These are phyloP conservation scores for Capsella bursapastoris DNA, from an alignment of 345 rosid species.

Conservation along the genomic window DNA sequence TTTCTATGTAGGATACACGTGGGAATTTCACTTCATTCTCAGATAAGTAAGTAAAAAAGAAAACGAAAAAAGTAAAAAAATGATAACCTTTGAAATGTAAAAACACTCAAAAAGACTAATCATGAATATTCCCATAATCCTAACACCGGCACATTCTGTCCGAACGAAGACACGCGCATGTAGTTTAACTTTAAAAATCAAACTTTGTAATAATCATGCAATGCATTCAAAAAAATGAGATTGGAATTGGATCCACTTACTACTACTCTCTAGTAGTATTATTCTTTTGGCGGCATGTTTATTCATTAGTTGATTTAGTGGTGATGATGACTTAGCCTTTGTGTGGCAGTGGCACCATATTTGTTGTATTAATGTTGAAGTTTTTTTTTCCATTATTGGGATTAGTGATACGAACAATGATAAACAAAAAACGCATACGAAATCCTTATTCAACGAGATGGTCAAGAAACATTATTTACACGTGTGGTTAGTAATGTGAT, in stretches of 20 bases:
- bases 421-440: not conserved
- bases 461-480: constrained; percentile 33
- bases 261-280: no score
- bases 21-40: not conserved
- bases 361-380: constrained; percentile 17
- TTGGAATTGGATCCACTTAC: constrained; percentile 34
- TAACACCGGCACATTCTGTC: constrained; percentile 23
- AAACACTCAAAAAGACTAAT: constrained; percentile 1
- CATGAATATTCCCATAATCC: constrained; percentile 11
- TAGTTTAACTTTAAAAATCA: constrained; percentile 1
- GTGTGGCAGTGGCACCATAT: constrained; percentile 4
- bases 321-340: constrained; percentile 17
- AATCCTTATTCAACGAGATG: not conserved
- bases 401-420: not conserved
- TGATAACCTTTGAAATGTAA: constrained; percentile 7
- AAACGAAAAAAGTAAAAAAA: constrained; percentile 21
- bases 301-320: constrained; percentile 26
- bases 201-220: constrained; percentile 14
- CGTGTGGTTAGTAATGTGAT: constrained; percentile 28
- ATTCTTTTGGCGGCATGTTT: constrained; percentile 32
- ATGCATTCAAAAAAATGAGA: constrained; percentile 20
- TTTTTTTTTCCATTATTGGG: constrained; percentile 12
- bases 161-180: constrained; percentile 41
- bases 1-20: constrained; percentile 17
- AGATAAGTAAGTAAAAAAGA: constrained; percentile 7